Percentiles rank a stretch among this genome's conserved stretches.
These are phyloP conservation scores for Talaromyces thailandensis DNA, from an alignment of 495 filamentous ascomycete genomes.

Conservation along the genomic window DNA sequence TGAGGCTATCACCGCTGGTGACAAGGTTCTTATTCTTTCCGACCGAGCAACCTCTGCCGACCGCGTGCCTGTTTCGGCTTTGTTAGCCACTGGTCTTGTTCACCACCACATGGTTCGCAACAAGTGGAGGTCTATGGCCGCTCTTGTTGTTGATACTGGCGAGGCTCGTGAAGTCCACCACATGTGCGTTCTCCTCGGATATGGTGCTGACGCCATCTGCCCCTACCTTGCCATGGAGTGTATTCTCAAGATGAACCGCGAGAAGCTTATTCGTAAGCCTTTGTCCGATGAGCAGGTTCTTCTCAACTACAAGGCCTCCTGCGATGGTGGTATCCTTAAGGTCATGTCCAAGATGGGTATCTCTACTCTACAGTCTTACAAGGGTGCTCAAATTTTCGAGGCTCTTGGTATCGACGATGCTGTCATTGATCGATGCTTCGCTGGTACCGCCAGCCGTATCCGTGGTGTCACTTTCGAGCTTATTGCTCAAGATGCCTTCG, in stretches of 20 bases:
- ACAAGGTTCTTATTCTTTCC: constrained; percentile 84
- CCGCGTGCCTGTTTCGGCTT: constrained; percentile 78
- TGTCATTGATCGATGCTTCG: constrained; percentile 95
- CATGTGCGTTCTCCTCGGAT: constrained; percentile 95
- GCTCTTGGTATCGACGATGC: constrained; percentile 94
- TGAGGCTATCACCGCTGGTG: constrained; percentile 72
- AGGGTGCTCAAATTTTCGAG: constrained; percentile 98
- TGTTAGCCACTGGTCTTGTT: constrained; percentile 88
- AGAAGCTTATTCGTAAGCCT: constrained; percentile 87
- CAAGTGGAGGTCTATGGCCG: constrained; percentile 88
- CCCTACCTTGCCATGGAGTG: constrained; percentile 97
- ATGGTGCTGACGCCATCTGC: constrained; percentile 93
- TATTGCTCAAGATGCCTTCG: constrained; percentile 94
- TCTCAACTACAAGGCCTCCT: constrained; percentile 96
- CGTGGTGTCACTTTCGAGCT: constrained; percentile 92
- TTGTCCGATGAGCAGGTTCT: constrained; percentile 77
- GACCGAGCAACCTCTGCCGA: constrained; percentile 81
- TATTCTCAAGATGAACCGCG: constrained; percentile 96
- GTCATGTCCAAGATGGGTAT: constrained; percentile 99
- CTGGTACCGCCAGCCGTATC: constrained; percentile 91
- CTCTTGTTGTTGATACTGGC: constrained; percentile 85
- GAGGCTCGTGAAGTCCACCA: constrained; percentile 98
- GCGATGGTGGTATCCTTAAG: constrained; percentile 96
- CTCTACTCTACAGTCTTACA: constrained; percentile 95
- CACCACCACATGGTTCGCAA: constrained; percentile 97